Evolutionary conservation across 2,329 filamentous ascomycete species (phyloP).

Genomic region (Cryphonectria japonica): DNA sequence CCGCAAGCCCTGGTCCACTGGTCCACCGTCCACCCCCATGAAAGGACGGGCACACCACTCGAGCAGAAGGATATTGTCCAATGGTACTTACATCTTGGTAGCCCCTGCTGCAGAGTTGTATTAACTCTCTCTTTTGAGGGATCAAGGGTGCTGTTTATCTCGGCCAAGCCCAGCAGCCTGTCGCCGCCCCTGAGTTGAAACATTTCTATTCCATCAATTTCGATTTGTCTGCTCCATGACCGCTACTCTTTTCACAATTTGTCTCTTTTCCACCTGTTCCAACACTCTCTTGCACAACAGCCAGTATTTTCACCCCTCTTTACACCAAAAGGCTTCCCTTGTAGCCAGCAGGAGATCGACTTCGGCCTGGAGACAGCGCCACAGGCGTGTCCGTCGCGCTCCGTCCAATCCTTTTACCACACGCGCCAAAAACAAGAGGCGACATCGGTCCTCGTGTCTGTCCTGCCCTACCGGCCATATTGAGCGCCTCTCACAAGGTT

Average conservation of each 20-base stretch:
- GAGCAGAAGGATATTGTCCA: conserved; percentile 7
- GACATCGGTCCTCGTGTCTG: conserved; percentile 32
- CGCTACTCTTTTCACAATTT: conserved; percentile 41
- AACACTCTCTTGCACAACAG: conserved; percentile 49
- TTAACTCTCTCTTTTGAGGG: not conserved
- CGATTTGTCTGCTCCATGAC: conserved; percentile 47
- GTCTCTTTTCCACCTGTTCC: conserved; percentile 51
- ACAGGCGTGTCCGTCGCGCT: conserved; percentile 39
- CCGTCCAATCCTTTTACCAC: conserved; percentile 42
- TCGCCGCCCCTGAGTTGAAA: conserved; percentile 23
- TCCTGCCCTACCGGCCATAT: conserved; percentile 31
- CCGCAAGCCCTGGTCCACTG: not conserved
- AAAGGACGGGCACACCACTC: conserved; percentile 4
- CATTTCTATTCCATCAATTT: conserved; percentile 20
- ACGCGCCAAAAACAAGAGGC: conserved; percentile 36
- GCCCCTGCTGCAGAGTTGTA: conserved; percentile 1
- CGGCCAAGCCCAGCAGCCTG: conserved; percentile 2
- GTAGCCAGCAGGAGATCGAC: conserved; percentile 47
- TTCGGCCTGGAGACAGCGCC: conserved; percentile 40
- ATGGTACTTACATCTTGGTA: conserved; percentile 10
- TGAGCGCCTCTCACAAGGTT: conserved; percentile 32
- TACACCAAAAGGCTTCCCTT: conserved; percentile 30
- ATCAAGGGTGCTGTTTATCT: conserved; percentile 5
- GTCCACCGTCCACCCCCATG: not conserved
- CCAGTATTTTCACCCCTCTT: conserved; percentile 40